phyloP scores from a whole-genome alignment of 768 basidiomycete species.

The Xerocomus brunneocitrinus region DNA sequence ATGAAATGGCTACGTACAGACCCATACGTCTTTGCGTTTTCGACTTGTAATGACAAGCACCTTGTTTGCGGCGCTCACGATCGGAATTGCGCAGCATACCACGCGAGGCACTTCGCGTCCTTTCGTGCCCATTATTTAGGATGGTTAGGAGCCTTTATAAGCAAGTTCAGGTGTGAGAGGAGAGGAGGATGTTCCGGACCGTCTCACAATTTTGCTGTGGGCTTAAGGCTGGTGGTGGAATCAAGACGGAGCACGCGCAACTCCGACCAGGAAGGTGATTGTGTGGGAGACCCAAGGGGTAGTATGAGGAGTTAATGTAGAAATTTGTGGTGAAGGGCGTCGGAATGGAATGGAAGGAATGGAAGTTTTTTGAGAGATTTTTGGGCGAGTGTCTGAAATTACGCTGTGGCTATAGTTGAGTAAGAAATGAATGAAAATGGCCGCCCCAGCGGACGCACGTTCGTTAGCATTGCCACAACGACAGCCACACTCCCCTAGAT shows the following conservation, averaged over 20 bases:
- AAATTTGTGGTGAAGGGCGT: neutral
- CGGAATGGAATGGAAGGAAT: conserved; percentile 7
- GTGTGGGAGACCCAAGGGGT: conserved; percentile 4
- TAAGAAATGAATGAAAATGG: conserved; percentile 19
- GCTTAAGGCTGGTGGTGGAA: conserved; percentile 2
- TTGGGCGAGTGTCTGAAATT: conserved; percentile 35
- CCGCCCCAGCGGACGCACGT: conserved; percentile 33
- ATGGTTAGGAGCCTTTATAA: conserved; percentile 2
- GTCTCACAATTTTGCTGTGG: conserved; percentile 2
- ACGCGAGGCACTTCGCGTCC: conserved; percentile 77
- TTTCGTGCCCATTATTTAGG: conserved; percentile 50
- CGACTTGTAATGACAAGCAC: conserved; percentile 82
- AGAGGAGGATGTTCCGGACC: neutral
- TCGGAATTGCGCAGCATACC: conserved; percentile 89
- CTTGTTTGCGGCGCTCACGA: conserved; percentile 66
- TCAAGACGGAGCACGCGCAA: conserved; percentile 5
- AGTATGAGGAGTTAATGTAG: conserved; percentile 6
- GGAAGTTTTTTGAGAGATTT: conserved; percentile 16
- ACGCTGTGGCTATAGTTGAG: conserved; percentile 19
- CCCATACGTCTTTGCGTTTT: conserved; percentile 77
- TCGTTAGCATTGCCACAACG: conserved; percentile 32
- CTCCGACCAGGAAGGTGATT: conserved; percentile 9
- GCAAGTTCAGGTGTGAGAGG: neutral
- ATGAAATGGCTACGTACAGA: conserved; percentile 61
- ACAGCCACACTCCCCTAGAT: conserved; percentile 14